Percentiles rank a stretch among this genome's conserved stretches.
These are phyloP conservation scores for Castanospermum australe DNA, from an alignment of 306 rosid genomes.

Conservation along the genomic window DNA sequence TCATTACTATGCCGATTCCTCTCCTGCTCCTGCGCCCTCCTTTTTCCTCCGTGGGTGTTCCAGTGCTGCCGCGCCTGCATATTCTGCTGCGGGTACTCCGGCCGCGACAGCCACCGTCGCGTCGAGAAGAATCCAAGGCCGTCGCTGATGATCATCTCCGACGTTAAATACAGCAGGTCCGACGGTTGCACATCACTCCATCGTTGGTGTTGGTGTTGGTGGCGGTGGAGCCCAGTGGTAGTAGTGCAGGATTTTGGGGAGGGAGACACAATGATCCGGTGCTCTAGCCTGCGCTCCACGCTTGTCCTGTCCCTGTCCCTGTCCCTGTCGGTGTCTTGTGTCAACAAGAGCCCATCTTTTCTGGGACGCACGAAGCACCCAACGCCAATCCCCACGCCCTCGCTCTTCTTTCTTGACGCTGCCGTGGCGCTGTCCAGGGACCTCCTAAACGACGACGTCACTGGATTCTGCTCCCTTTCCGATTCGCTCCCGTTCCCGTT, in stretches of 20 bases:
- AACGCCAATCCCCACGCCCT: not conserved
- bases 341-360: slow-evolving; percentile 63
- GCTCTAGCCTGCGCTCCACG: slow-evolving; percentile 55
- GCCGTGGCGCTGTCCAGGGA: slow-evolving; percentile 57
- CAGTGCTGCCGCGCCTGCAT: slow-evolving; percentile 8
- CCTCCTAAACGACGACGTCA: slow-evolving; percentile 55
- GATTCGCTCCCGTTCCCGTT: not conserved
- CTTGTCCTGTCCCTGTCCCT: slow-evolving; percentile 12
- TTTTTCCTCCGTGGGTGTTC: not conserved
- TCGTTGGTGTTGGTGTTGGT: slow-evolving; percentile 30
- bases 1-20: not conserved
- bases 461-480: not conserved
- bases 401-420: slow-evolving; percentile 11
- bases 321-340: not conserved
- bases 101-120: not conserved
- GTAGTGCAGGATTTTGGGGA: slow-evolving; percentile 2
- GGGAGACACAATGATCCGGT: slow-evolving; percentile 73
- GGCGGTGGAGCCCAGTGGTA: slow-evolving; percentile 23
- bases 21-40: not conserved
- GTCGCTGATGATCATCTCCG: slow-evolving; percentile 70
- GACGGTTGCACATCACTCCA: slow-evolving; percentile 86
- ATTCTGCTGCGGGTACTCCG: slow-evolving; percentile 9
- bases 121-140: slow-evolving; percentile 11
- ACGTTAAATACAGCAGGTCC: slow-evolving; percentile 67
- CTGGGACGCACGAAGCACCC: slow-evolving; percentile 58